Conservation (phyloP, 108 stramenopile species). For the Skeletonema marinoi region DNA sequence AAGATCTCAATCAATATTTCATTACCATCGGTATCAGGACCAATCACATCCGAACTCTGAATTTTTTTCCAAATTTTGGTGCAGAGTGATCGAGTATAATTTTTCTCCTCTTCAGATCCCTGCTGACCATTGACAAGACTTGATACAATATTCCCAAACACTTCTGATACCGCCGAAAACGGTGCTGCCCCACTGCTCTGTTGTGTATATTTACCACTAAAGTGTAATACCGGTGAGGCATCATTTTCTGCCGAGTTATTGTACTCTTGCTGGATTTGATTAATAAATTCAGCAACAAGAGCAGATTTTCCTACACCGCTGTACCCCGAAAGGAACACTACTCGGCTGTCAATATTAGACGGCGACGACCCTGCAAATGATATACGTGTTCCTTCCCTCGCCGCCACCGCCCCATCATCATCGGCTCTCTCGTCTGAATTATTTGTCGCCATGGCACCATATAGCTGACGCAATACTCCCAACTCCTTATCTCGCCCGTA, state of each 20-base stretch:
- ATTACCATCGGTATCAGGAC: slow-evolving; percentile 3
- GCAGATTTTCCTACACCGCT: slow-evolving; percentile 37
- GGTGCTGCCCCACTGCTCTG: slow-evolving; percentile 5
- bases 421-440: background rate
- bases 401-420: background rate
- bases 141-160: background rate
- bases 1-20: background rate
- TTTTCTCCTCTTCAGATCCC: background rate
- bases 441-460: background rate
- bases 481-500: slow-evolving; percentile 36
- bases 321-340: slow-evolving; percentile 33
- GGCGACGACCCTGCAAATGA: background rate
- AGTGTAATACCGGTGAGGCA: background rate
- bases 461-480: background rate
- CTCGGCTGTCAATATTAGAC: slow-evolving; percentile 3
- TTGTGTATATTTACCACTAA: slow-evolving; percentile 4
- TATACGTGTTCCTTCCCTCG: background rate
- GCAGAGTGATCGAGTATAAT: background rate
- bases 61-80: background rate
- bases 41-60: background rate
- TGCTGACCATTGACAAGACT: background rate
- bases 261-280: background rate
- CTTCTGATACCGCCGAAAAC: slow-evolving; percentile 3
- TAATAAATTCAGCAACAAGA: slow-evolving; percentile 20
- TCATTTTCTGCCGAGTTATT: background rate